Percentiles rank a stretch among this genome's conserved stretches.
Conservation (phyloP, 2,329 filamentous ascomycete genomes). For the Magnaporthiopsis rhizophila region DNA sequence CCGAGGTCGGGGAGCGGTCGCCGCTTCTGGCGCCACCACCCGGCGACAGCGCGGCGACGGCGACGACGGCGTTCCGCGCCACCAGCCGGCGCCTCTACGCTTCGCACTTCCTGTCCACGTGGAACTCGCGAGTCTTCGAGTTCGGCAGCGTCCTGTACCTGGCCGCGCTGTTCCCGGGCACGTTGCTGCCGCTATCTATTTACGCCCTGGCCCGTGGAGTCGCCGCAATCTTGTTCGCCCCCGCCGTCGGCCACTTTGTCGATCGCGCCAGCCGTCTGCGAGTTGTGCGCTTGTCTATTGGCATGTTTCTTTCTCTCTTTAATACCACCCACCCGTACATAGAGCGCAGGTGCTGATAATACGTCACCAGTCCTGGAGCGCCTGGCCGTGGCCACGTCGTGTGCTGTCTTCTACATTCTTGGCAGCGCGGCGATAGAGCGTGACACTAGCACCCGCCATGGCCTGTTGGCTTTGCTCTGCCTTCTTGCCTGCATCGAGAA, state of each 20-base stretch:
- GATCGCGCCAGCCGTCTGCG: conserved; percentile 45
- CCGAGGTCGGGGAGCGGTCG: neutral
- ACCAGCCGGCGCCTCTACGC: conserved; percentile 36
- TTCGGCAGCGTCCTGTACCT: conserved; percentile 54
- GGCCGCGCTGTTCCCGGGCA: conserved; percentile 46
- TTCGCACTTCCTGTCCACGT: conserved; percentile 55
- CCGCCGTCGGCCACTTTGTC: conserved; percentile 49
- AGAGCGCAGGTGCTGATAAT: neutral
- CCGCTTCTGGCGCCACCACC: neutral
- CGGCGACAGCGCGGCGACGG: too few species aligned
- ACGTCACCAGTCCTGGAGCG: conserved; percentile 24
- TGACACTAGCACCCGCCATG: conserved; percentile 20
- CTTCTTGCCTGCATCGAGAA: conserved; percentile 63
- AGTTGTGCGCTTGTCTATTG: conserved; percentile 44
- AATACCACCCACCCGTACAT: neutral
- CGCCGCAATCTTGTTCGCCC: conserved; percentile 50
- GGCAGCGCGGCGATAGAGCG: conserved; percentile 12
- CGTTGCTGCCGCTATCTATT: conserved; percentile 58
- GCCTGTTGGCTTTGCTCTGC: conserved; percentile 29
- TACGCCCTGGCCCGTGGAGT: conserved; percentile 57
- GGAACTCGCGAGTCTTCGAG: conserved; percentile 58
- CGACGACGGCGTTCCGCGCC: neutral
- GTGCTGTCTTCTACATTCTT: conserved; percentile 34
- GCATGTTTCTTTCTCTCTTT: neutral
- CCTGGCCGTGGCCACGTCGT: conserved; percentile 37